Base-by-base conservation (phyloP, 2,329 filamentous ascomycete species). In the Sporothrix pallida region DNA sequence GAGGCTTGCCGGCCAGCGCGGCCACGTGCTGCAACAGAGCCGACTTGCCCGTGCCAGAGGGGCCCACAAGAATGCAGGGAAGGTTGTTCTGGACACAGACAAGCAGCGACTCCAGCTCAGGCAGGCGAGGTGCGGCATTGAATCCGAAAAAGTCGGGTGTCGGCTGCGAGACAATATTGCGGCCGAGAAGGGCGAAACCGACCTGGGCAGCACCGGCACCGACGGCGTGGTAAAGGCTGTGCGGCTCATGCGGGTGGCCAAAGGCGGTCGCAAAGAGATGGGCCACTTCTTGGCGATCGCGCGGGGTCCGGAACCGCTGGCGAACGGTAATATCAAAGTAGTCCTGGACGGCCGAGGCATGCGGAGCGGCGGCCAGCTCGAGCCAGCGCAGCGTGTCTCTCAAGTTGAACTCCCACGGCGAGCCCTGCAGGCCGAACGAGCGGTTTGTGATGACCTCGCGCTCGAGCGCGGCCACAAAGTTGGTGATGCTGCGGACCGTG, bases 341-440 rank as follows among this genome's bases (percentile, higher is more conserved):
- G 79, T 97, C 92, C 68, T 89, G 86, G 8, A 89, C 86, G 46
- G 71, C 50, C 6, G 70, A 52, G 1, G 69, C 46, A 15, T 63
- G 10, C 26, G 73, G 60, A 4, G 65, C 60, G 8, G 60, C 70
- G 46, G 93, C 84, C 15, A 98, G 83, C 77, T 92, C 89, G 67
- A 98, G 84, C 95, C 95, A 98, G 75, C 95, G 89, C 72, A 96
- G 88, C 2, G 94, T 93, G 81, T 98, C 95, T 81, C 94, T 91
- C 76, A 99, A 84, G 79, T 97, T 99, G 80, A 97, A 96, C 79
- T 98, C 96, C 96, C 94, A 99, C 0, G 97, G 96, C 7, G 92
- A 93, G 15, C 90, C 90, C 76, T 90, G 87, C 0, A 85, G 83
- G 1, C 89, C 90, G 77, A 91, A 91, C 0, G 84, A 81, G 75